Percentiles rank a stretch among this genome's conserved stretches.
phyloP scores from a whole-genome alignment of 2,329 filamentous ascomycete species.

The Botryotinia convoluta region DNA sequence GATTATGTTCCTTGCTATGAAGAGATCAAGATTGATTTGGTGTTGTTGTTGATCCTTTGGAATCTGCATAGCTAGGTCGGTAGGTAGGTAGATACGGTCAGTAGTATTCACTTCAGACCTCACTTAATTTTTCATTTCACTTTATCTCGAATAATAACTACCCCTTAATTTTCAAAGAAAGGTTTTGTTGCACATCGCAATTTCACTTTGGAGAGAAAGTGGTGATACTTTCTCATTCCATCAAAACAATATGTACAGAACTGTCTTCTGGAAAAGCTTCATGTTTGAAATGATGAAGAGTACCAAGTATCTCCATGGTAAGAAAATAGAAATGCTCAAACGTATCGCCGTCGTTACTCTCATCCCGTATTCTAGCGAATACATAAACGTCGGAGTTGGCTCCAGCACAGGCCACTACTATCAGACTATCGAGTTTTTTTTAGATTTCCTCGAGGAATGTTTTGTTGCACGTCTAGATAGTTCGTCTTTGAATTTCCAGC shows the following conservation, averaged over 20 bases:
- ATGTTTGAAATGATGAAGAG: neutral
- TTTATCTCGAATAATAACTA: neutral
- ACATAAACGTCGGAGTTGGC: no score
- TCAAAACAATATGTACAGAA: no score
- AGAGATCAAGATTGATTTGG: neutral
- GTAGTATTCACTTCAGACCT: neutral
- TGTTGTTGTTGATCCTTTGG: accelerated
- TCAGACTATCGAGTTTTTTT: neutral
- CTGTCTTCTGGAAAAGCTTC: neutral
- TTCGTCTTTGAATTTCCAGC: no score
- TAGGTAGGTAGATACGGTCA: neutral
- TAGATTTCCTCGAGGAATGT: accelerated
- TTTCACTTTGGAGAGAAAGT: neutral
- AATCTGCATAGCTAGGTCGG: neutral
- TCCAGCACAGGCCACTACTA: neutral
- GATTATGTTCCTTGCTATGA: neutral
- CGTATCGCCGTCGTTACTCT: no score
- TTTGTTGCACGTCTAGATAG: neutral
- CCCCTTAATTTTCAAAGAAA: no score
- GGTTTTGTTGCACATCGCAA: neutral
- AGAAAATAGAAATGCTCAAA: no score
- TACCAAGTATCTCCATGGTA: neutral
- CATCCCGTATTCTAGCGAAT: no score
- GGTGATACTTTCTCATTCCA: no score
- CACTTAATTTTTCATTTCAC: neutral